A percentile compares a stretch with the other conserved stretches of the same genome.
Evolutionary conservation across 768 basidiomycete species (phyloP).

Genomic region (Boletus speciosus): DNA sequence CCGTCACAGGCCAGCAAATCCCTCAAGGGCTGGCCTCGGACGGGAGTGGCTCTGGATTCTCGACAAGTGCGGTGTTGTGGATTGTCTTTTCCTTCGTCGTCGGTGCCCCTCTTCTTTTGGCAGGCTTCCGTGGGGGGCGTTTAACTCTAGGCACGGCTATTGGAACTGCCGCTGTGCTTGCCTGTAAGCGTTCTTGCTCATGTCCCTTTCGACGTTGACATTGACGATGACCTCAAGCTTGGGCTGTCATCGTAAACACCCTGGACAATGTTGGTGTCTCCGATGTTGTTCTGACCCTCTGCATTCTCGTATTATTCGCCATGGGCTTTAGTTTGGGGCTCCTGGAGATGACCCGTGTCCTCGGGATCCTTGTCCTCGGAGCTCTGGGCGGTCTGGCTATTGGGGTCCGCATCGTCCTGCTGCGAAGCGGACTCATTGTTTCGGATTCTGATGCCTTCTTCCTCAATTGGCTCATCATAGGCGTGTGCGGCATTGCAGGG

Average conservation of each 20-base stretch:
- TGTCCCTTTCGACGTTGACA: neutral
- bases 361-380: slow-evolving; percentile 45
- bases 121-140: slow-evolving; percentile 56
- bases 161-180: slow-evolving; percentile 48
- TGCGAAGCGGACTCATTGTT: slow-evolving; percentile 50
- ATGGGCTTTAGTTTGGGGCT: slow-evolving; percentile 51
- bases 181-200: slow-evolving; percentile 33
- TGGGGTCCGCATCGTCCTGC: slow-evolving; percentile 50
- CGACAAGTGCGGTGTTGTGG: slow-evolving; percentile 54
- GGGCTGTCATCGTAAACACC: slow-evolving; percentile 62
- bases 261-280: slow-evolving; percentile 45
- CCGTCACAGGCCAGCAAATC: slow-evolving; percentile 40
- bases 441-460: slow-evolving; percentile 33
- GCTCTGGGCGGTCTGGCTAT: slow-evolving; percentile 55
- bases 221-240: slow-evolving; percentile 38
- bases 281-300: slow-evolving; percentile 48
- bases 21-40: slow-evolving; percentile 57
- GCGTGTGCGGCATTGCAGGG: slow-evolving; percentile 40
- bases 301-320: slow-evolving; percentile 48
- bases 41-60: slow-evolving; percentile 51
- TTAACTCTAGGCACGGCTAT: slow-evolving; percentile 53
- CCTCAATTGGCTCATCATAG: slow-evolving; percentile 55
- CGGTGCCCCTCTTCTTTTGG: slow-evolving; percentile 52
- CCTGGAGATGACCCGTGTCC: slow-evolving; percentile 48
- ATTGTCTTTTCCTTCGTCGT: slow-evolving; percentile 48